Conservation (phyloP, 2,329 filamentous ascomycete genomes). For the Chalaropsis ovoidea region DNA sequence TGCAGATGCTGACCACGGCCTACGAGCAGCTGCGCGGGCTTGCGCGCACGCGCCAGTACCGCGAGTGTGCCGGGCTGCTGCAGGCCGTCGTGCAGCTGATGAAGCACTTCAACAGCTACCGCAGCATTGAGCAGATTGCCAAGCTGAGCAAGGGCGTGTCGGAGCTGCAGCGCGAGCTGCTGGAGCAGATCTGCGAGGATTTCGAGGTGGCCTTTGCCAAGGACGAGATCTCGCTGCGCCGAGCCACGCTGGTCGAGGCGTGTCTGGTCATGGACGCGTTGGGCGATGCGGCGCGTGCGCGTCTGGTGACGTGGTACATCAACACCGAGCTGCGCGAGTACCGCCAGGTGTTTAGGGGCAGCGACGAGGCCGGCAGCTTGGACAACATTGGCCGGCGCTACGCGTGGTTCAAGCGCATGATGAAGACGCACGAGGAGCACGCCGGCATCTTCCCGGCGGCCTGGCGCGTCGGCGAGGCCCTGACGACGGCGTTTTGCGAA, state of each 20-base stretch:
- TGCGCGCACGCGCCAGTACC: slow-evolving; percentile 78
- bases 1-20: slow-evolving; percentile 98
- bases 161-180: slow-evolving; percentile 79
- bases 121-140: slow-evolving; percentile 96
- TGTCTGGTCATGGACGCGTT: slow-evolving; percentile 92
- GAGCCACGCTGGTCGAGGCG: slow-evolving; percentile 66
- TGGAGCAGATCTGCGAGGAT: slow-evolving; percentile 98
- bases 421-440: slow-evolving; percentile 94
- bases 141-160: slow-evolving; percentile 84
- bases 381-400: slow-evolving; percentile 95
- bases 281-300: slow-evolving; percentile 70
- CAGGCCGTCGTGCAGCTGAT: slow-evolving; percentile 96
- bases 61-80: slow-evolving; percentile 85
- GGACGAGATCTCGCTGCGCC: slow-evolving; percentile 62
- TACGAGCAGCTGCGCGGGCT: slow-evolving; percentile 87
- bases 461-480: slow-evolving; percentile 83
- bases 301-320: slow-evolving; percentile 92
- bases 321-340: slow-evolving; percentile 96
- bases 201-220: slow-evolving; percentile 94
- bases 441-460: slow-evolving; percentile 71
- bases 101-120: slow-evolving; percentile 96
- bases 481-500: slow-evolving; percentile 89
- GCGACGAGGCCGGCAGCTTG: slow-evolving; percentile 88
- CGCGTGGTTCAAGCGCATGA: slow-evolving; percentile 90
- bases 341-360: slow-evolving; percentile 86